A percentile compares a stretch with the other conserved stretches of the same genome.
Evolutionary conservation across 306 rosid species (phyloP).

Genomic region (Corylus avellana): DNA sequence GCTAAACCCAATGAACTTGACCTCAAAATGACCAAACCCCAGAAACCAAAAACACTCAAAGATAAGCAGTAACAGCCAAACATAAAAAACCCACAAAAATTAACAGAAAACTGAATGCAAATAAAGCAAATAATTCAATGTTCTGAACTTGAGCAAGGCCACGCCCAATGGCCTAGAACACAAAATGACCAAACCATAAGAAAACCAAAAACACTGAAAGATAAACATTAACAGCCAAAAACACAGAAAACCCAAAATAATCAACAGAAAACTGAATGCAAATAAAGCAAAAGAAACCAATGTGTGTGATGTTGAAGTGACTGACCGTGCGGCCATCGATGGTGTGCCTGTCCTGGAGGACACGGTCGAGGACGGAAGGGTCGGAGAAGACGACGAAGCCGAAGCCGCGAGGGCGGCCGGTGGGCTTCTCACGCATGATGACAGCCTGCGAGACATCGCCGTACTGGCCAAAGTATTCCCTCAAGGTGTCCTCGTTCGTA

Average conservation of each 20-base stretch:
- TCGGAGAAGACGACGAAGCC: slow-evolving; percentile 66
- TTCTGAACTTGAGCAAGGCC: background rate
- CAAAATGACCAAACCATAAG: background rate
- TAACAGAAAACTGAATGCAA: background rate
- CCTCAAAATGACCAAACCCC: background rate
- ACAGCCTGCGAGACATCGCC: slow-evolving; percentile 57
- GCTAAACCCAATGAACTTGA: background rate
- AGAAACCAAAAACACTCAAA: background rate
- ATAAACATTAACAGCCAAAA: background rate
- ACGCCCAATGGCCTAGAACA: background rate
- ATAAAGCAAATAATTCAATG: background rate
- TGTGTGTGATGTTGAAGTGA: slow-evolving; percentile 15
- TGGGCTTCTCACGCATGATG: slow-evolving; percentile 64
- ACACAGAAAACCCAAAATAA: background rate
- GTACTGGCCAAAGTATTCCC: slow-evolving; percentile 51
- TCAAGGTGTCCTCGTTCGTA: slow-evolving; percentile 56
- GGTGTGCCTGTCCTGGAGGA: slow-evolving; percentile 56
- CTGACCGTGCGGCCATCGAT: slow-evolving; percentile 59
- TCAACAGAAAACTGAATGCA: background rate
- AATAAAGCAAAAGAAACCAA: slow-evolving; percentile 11
- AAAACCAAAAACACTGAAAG: background rate
- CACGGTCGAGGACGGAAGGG: slow-evolving; percentile 52
- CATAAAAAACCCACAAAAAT: too few relatives aligned
- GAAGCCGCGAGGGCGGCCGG: slow-evolving; percentile 63
- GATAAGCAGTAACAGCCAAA: too few relatives aligned